These are phyloP conservation scores for Aureobasidium melanogenum DNA, from an alignment of 2,329 filamentous ascomycete genomes.

Conservation along the genomic window DNA sequence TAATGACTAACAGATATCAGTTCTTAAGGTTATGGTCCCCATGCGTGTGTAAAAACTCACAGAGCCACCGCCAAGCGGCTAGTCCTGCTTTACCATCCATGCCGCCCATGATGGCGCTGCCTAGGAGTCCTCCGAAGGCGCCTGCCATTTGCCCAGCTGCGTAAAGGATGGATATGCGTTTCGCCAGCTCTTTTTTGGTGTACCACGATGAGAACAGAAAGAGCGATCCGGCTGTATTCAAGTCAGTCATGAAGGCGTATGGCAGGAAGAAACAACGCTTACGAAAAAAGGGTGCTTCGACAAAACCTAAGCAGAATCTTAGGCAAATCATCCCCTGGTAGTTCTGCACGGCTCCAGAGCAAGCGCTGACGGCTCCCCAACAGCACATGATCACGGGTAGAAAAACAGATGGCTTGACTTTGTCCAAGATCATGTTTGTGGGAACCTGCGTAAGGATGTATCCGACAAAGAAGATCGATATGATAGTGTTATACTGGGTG, in stretches of 20 bases:
- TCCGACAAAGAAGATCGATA: conserved; percentile 48
- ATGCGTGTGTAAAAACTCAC: conserved; percentile 16
- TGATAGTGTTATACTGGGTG: conserved; percentile 49
- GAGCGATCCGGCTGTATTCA: conserved; percentile 23
- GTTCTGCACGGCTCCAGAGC: conserved; percentile 26
- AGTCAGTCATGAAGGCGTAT: not conserved
- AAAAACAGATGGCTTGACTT: conserved; percentile 26
- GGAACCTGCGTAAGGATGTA: conserved; percentile 51
- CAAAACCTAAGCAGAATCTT: conserved; percentile 32
- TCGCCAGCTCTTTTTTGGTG: conserved; percentile 51
- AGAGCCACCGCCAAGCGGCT: not conserved
- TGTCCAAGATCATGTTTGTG: conserved; percentile 29
- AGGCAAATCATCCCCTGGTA: conserved; percentile 28
- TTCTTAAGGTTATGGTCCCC: not conserved
- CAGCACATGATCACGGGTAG: conserved; percentile 24
- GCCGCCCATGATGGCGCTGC: conserved; percentile 11
- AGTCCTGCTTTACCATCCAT: conserved; percentile 34
- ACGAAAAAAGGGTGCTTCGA: conserved; percentile 36
- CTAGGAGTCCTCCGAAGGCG: conserved; percentile 42
- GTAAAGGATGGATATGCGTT: conserved; percentile 40
- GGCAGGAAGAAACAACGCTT: not conserved
- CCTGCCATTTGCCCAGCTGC: conserved; percentile 39
- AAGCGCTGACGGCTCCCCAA: conserved; percentile 31
- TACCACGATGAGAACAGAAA: conserved; percentile 34
- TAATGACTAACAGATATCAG: conserved; percentile 22